phyloP scores from a whole-genome alignment of 139 green algal species.

The Desmodesmus armatus region DNA sequence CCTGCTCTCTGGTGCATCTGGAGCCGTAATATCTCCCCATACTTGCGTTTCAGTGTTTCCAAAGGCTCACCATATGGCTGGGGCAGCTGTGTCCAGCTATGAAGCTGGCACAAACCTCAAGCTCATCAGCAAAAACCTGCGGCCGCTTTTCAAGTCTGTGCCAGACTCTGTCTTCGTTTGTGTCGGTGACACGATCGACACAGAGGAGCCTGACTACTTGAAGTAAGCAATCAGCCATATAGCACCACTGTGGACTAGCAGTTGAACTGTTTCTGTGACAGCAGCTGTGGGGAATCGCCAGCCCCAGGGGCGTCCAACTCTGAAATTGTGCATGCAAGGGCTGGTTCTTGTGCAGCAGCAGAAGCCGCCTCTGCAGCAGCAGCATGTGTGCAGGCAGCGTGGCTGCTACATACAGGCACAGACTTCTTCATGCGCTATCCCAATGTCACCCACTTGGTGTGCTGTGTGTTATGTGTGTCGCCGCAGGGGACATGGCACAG shows the following conservation, averaged over 20 bases:
- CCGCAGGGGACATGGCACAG: constrained; percentile 81
- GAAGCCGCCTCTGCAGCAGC: background rate
- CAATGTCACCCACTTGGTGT: background rate
- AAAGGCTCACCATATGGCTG: no score
- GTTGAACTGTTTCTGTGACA: no score
- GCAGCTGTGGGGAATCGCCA: no score
- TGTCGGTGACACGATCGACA: constrained; percentile 64
- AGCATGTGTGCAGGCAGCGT: background rate
- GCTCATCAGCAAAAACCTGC: constrained; percentile 24
- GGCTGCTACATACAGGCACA: background rate
- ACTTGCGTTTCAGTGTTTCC: no score
- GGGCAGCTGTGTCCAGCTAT: background rate
- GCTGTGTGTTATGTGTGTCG: background rate
- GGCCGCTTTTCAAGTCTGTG: constrained; percentile 15
- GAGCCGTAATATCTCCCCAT: no score
- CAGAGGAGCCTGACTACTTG: constrained; percentile 51
- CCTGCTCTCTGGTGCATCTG: no score
- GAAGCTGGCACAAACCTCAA: constrained; percentile 41
- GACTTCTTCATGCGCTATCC: background rate
- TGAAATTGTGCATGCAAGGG: background rate
- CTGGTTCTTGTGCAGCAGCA: background rate
- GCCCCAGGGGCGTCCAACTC: background rate
- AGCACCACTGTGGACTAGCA: no score
- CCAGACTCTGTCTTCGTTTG: constrained; percentile 52
- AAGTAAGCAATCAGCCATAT: constrained; percentile 1